Evolutionary conservation across 768 basidiomycete species (phyloP).

Genomic region (Hygrophorus russula): DNA sequence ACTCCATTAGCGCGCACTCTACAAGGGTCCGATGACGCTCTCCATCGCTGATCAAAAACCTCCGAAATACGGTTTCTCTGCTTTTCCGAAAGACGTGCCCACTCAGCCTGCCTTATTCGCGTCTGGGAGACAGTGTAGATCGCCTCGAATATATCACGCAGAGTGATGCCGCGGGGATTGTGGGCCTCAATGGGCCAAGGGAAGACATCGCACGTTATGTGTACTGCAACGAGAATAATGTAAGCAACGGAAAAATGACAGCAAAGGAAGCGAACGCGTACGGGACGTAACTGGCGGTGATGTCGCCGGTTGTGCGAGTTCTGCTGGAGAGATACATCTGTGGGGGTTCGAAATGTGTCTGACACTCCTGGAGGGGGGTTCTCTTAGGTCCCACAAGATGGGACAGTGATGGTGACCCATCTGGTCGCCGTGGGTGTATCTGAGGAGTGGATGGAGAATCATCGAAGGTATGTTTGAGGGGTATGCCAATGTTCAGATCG

Average conservation of each 20-base stretch:
- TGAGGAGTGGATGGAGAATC: constrained; percentile 24
- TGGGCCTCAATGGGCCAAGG: constrained; percentile 31
- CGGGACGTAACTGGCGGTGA: constrained; percentile 22
- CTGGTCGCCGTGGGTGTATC: constrained; percentile 24
- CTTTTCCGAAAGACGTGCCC: constrained; percentile 27
- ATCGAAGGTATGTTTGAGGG: constrained; percentile 6
- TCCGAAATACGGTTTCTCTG: constrained; percentile 30
- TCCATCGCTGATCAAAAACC: constrained; percentile 36
- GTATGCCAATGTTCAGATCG: not conserved
- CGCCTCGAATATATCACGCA: constrained; percentile 39
- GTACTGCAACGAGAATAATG: constrained; percentile 11
- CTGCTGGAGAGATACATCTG: constrained; percentile 15
- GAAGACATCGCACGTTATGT: constrained; percentile 35
- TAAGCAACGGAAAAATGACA: too few relatives aligned
- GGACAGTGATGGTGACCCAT: constrained; percentile 16
- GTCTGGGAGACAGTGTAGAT: constrained; percentile 27
- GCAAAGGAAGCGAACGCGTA: too few relatives aligned
- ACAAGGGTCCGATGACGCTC: constrained; percentile 22
- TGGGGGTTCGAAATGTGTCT: constrained; percentile 16
- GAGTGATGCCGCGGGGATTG: constrained; percentile 36
- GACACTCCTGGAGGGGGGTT: constrained; percentile 21
- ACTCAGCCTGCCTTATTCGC: constrained; percentile 30
- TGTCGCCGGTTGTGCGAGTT: constrained; percentile 32
- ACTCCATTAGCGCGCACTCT: constrained; percentile 28
- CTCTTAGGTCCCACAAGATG: constrained; percentile 41